Evolutionary conservation across 73 alveolate genomes (phyloP), one percentile per base, ranked within the genome.

Genomic region (Stentor roeselii): DNA sequence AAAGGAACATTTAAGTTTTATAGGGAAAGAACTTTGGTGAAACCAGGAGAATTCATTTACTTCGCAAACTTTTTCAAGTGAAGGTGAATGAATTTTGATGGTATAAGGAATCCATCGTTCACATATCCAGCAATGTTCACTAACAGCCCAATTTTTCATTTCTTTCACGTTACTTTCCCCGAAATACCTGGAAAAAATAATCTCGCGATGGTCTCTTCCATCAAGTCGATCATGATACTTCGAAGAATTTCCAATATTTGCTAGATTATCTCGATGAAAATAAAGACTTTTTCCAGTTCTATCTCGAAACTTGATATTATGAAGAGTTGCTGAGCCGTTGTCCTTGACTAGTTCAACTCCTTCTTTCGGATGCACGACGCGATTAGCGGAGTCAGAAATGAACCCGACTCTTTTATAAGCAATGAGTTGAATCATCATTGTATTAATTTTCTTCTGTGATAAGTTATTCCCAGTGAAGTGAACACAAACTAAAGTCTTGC

Each of bases 51-150:
- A 67, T 1, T 67, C 37, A 2, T 34, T 34, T 27, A 67, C 37
- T 27, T 34, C 34, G 0, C 37, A 21, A 30, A 67, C 2, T 1
- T 0, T 67, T 67, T 67, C 37, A 0, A 67, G 42, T 40, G 11
- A 27, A 1, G 11, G 27, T 30, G 37, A 30, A 32, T 40, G 21
- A 40, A 67, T 67, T 67, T 67, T 67, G 11, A 67, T 15, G 37
- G n/a, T 32, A 32, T 30, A 67, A 30, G 37, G n/a, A 27, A 67
- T 89, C 95, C 95, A 89, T 36, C 88, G 75, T 41, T 89, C 95
- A 67, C 95, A 89, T 39, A 89, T 85, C 95, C 95, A 89, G 84
- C 95, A 89, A 40, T 89, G 59, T 37, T 41, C 42, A 39, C 84
- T 67, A 34, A 86, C 92, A 58, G 78, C 82, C 92, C 95, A 89